A percentile compares a stretch with the other conserved stretches of the same genome.
These are phyloP conservation scores for Exophiala spinifera DNA, from an alignment of 2,329 filamentous ascomycete species.

Conservation along the genomic window DNA sequence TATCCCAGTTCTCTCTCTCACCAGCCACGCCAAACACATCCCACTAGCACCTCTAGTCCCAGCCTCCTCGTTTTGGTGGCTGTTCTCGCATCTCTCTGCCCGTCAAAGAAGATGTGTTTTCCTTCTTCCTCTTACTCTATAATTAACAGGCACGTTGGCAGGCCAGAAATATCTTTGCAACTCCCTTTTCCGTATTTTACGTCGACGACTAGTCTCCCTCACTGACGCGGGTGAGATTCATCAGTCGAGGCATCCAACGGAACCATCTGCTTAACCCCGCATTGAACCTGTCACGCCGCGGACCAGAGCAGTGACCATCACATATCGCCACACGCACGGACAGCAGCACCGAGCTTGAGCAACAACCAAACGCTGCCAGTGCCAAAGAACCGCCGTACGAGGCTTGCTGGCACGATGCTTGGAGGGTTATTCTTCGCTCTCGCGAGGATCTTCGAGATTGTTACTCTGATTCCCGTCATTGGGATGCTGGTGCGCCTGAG, in stretches of 20 bases:
- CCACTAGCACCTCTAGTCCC: background rate
- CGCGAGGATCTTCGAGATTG: slow-evolving; percentile 59
- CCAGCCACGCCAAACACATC: background rate
- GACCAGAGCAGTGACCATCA: background rate
- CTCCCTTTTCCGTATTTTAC: background rate
- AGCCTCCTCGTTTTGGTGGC: background rate
- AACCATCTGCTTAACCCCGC: background rate
- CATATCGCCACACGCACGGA: background rate
- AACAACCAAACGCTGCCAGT: no score
- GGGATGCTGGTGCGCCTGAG: slow-evolving; percentile 54
- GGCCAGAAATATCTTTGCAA: background rate
- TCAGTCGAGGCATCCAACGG: background rate
- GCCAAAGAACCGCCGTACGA: no score
- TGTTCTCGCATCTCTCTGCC: background rate
- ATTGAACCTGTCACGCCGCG: background rate
- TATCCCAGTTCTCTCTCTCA: background rate
- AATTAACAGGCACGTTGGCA: background rate
- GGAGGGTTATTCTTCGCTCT: slow-evolving; percentile 59
- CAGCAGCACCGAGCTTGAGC: background rate
- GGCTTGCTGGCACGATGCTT: slow-evolving; percentile 34
- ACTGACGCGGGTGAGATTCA: background rate
- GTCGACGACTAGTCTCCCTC: background rate
- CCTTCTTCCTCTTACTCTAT: background rate
- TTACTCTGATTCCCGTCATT: slow-evolving; percentile 61
- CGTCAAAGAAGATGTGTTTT: background rate